A percentile compares a stretch with the other conserved stretches of the same genome.
Evolutionary conservation across 768 basidiomycete species (phyloP).

Genomic region (Peribolospora baueri): DNA sequence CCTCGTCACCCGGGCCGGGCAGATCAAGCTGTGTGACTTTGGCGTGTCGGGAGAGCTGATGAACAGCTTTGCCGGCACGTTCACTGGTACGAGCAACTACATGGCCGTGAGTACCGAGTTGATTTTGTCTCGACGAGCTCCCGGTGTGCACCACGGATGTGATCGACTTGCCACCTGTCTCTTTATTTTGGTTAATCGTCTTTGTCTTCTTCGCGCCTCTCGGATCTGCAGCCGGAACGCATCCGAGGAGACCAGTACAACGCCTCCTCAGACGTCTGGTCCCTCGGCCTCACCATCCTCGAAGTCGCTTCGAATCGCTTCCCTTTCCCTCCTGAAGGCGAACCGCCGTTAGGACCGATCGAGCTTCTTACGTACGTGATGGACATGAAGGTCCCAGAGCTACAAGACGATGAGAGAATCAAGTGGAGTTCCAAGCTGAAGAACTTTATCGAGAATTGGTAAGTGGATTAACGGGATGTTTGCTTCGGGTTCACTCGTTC

Average conservation of each 20-base stretch:
- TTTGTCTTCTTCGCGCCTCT: background rate
- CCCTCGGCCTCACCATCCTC: conserved; percentile 75
- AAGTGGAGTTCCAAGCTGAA: conserved; percentile 15
- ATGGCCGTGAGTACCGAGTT: conserved; percentile 33
- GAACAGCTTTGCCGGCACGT: conserved; percentile 25
- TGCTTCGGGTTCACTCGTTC: conserved; percentile 6
- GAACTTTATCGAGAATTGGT: conserved; percentile 12
- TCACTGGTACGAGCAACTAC: conserved; percentile 26
- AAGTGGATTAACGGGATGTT: conserved; percentile 2
- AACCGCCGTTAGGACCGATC: conserved; percentile 65
- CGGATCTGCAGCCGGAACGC: conserved; percentile 50
- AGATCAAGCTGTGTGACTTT: conserved; percentile 28
- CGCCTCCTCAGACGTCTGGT: conserved; percentile 95
- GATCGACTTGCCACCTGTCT: no score
- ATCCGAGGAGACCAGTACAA: conserved; percentile 78
- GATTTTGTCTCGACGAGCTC: no score
- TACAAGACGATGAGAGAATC: conserved; percentile 11
- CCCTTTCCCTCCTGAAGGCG: conserved; percentile 44
- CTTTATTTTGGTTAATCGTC: background rate
- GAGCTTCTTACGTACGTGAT: conserved; percentile 82
- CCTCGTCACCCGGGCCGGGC: conserved; percentile 23
- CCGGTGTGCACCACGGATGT: no score
- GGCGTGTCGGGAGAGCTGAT: conserved; percentile 27
- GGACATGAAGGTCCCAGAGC: conserved; percentile 34
- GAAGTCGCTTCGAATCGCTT: conserved; percentile 85